Evolutionary conservation across 2,329 filamentous ascomycete genomes (phyloP), one percentile per base, ranked within the genome.

Genomic region (Biscogniauxia marginata): DNA sequence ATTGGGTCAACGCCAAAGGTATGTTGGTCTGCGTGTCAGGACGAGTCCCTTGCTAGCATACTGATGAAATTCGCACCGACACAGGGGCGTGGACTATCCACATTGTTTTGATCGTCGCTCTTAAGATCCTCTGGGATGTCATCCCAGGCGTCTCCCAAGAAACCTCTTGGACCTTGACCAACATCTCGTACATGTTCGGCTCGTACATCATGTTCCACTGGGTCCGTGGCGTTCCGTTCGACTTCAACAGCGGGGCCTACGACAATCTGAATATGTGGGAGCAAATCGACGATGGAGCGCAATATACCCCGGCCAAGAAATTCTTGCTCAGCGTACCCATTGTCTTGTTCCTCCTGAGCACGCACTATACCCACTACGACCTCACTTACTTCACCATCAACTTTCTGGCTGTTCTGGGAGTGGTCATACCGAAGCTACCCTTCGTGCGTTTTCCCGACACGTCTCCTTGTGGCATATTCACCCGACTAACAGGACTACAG

Each of bases 251-350:
- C 55, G 95, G 95, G 57, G 95, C 95, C 66, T 99, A 98, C 75
- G 95, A 99, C 81, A 98, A 99, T 75, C 83, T 99, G 71, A 99
- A 98, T 79, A 98, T 99, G 95, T 99, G 95, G 95, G 95, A 99
- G 79, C 95, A 99, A 78, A 99, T 99, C 74, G 95, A 99, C 79
- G 96, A 98, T 70, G 95, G 95, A 48, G 95, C 95, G 67, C 95
- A 99, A 75, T 99, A 98, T 79, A 99, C 95, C 0, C 95, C 95
- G 3, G 91, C 95, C 64, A 99, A 99, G 82, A 99, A 99, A 76
- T 99, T 99, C 71, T 81, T 99, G 57, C 86, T 98, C 67, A 91
- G 89, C 69, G 93, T 98, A 30, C 95, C 95, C 43, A 96, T 99
- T 67, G 84, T 93, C 62, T 83, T 99, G 62, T 99, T 99, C 74